Evolutionary conservation across 108 stramenopile genomes (phyloP).

Genomic region (Nitzschia sp.): DNA sequence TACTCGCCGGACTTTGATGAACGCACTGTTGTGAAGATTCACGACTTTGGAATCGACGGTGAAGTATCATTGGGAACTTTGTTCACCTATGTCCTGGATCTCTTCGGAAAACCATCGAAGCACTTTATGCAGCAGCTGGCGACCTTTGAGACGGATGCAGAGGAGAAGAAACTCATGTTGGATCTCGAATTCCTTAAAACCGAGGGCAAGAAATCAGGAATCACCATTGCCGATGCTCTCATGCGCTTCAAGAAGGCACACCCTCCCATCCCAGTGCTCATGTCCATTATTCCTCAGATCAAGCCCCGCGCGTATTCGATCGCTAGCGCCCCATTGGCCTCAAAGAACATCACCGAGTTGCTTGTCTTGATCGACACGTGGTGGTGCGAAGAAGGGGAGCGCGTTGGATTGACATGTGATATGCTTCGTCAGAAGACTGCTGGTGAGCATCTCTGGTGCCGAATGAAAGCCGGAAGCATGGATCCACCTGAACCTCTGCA

Average conservation of each 20-base stretch:
- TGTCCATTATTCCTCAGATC: conserved; percentile 73
- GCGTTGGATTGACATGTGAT: conserved; percentile 52
- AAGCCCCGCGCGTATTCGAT: conserved; percentile 91
- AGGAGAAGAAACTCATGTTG: conserved; percentile 49
- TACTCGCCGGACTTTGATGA: conserved; percentile 63
- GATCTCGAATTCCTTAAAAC: conserved; percentile 40
- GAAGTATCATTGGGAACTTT: conserved; percentile 52
- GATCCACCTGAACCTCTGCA: conserved; percentile 54
- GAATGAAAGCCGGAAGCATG: conserved; percentile 66
- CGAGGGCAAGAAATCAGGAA: conserved; percentile 35
- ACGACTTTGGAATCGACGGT: conserved; percentile 54
- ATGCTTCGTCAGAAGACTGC: conserved; percentile 50
- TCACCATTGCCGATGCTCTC: conserved; percentile 52
- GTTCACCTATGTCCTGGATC: conserved; percentile 61
- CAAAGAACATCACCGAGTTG: conserved; percentile 44
- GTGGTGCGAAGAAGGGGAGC: conserved; percentile 58
- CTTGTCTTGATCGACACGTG: conserved; percentile 60
- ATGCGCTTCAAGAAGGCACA: conserved; percentile 50
- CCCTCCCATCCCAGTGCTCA: conserved; percentile 53
- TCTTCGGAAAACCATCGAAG: conserved; percentile 69
- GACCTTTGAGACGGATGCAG: conserved; percentile 52
- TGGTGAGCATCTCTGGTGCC: conserved; percentile 51
- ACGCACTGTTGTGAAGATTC: conserved; percentile 50
- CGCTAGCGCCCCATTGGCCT: conserved; percentile 59
- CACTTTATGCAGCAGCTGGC: conserved; percentile 64